A percentile compares a stretch with the other conserved stretches of the same genome.
Conservation (phyloP, 345 rosid species). For the Pistacia integerrima region DNA sequence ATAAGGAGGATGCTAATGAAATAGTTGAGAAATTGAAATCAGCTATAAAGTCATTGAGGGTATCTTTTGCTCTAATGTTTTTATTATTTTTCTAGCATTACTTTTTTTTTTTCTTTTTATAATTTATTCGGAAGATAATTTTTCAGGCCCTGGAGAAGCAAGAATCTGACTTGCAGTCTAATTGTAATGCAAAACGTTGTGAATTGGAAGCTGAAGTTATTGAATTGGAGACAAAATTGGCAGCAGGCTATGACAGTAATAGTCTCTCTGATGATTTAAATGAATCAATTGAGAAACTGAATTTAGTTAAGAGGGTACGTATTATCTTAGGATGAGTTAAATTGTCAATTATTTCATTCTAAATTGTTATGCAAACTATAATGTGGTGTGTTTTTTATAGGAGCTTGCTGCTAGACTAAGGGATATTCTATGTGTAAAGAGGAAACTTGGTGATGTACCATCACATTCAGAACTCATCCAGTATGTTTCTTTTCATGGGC, state of each 20-base stretch:
- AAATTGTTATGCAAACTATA: background rate
- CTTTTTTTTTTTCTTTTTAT: background rate
- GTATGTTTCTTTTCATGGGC: slow-evolving; percentile 41
- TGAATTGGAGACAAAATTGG: slow-evolving; percentile 51
- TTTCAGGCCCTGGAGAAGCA: slow-evolving; percentile 54
- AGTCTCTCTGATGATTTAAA: slow-evolving; percentile 35
- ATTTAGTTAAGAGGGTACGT: slow-evolving; percentile 52
- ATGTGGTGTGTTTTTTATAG: slow-evolving; percentile 35
- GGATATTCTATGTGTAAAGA: slow-evolving; percentile 53
- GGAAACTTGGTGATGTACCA: slow-evolving; percentile 70
- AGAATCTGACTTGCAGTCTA: slow-evolving; percentile 34
- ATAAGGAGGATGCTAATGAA: slow-evolving; percentile 32
- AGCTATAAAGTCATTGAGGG: slow-evolving; percentile 53
- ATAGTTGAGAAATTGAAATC: slow-evolving; percentile 45
- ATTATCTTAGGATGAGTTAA: too few species aligned
- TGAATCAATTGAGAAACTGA: slow-evolving; percentile 42
- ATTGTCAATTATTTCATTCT: too few species aligned
- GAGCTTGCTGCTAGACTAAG: slow-evolving; percentile 67
- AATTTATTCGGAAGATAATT: background rate
- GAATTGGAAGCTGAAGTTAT: slow-evolving; percentile 47
- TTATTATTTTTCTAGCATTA: too few species aligned
- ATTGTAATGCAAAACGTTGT: slow-evolving; percentile 34
- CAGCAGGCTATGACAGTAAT: slow-evolving; percentile 34
- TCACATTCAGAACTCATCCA: slow-evolving; percentile 76
- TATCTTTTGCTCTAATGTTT: background rate